Percentiles rank a stretch among this genome's conserved stretches.
Conservation (phyloP, 1,139 yeast genomes). For the Hanseniaspora uvarum region DNA sequence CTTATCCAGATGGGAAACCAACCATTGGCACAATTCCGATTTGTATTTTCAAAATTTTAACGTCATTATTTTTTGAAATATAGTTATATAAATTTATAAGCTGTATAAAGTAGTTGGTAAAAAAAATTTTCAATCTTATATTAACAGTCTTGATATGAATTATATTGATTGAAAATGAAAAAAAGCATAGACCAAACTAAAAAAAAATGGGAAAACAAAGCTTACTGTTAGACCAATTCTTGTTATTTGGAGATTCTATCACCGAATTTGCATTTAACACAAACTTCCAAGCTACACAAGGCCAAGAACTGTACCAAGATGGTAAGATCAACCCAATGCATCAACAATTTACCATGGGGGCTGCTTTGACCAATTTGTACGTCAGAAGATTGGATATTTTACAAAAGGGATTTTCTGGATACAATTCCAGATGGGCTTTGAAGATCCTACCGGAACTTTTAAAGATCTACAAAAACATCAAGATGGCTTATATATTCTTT, state of each 20-base stretch:
- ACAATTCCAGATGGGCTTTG: slow-evolving; percentile 45
- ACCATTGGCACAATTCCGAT: too few relatives aligned
- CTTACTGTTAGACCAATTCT: slow-evolving; percentile 36
- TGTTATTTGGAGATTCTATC: slow-evolving; percentile 62
- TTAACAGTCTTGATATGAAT: too few relatives aligned
- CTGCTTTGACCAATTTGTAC: slow-evolving; percentile 42
- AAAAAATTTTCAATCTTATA: too few relatives aligned
- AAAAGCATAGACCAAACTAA: background rate
- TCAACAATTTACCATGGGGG: slow-evolving; percentile 39
- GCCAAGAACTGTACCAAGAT: slow-evolving; percentile 15
- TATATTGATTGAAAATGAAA: too few relatives aligned
- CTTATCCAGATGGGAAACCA: too few relatives aligned
- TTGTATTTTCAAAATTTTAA: too few relatives aligned
- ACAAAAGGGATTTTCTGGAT: slow-evolving; percentile 55
- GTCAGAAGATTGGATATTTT: slow-evolving; percentile 46
- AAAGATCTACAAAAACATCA: slow-evolving; percentile 30
- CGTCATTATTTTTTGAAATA: too few relatives aligned
- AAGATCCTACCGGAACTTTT: slow-evolving; percentile 41
- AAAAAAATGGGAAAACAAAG: slow-evolving; percentile 1
- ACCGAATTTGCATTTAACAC: slow-evolving; percentile 44
- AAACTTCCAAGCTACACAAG: slow-evolving; percentile 13
- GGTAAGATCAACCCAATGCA: slow-evolving; percentile 25
- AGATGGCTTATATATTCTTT: slow-evolving; percentile 50
- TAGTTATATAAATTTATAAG: too few relatives aligned
- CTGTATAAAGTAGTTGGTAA: too few relatives aligned